These are phyloP conservation scores for Zymoseptoria pseudotritici DNA, from an alignment of 2,329 filamentous ascomycete genomes.

Conservation along the genomic window DNA sequence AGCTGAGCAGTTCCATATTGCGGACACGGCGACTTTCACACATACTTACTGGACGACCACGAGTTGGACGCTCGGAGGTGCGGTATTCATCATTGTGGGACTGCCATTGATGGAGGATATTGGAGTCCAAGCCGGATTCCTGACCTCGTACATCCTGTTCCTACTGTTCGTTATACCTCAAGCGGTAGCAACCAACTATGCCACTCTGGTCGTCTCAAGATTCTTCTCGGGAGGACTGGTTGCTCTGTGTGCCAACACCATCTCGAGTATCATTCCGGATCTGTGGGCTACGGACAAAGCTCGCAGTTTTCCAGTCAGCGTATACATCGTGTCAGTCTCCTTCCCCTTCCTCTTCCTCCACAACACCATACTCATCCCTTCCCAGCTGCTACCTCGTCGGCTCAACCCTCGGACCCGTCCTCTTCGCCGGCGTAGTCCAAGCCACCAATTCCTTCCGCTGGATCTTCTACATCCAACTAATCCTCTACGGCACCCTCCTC, in stretches of 20 bases:
- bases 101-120: slow-evolving; percentile 34
- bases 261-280: slow-evolving; percentile 33
- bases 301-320: slow-evolving; percentile 28
- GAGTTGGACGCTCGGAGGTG: slow-evolving; percentile 32
- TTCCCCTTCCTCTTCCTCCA: too few relatives aligned
- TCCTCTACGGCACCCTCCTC: slow-evolving; percentile 39
- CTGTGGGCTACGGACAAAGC: slow-evolving; percentile 29
- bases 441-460: slow-evolving; percentile 30
- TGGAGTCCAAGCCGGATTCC: slow-evolving; percentile 26
- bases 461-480: slow-evolving; percentile 36
- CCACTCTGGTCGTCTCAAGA: slow-evolving; percentile 31
- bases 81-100: slow-evolving; percentile 30
- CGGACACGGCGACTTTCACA: slow-evolving; percentile 29
- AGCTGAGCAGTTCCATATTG: slow-evolving; percentile 27
- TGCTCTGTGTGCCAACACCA: slow-evolving; percentile 30
- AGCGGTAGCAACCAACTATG: slow-evolving; percentile 33
- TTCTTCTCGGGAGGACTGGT: slow-evolving; percentile 34
- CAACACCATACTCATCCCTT: not conserved
- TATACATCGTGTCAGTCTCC: slow-evolving; percentile 26
- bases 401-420: slow-evolving; percentile 30
- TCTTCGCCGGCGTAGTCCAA: slow-evolving; percentile 30
- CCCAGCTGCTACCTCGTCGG: slow-evolving; percentile 26
- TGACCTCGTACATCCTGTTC: slow-evolving; percentile 29
- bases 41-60: slow-evolving; percentile 34
- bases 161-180: slow-evolving; percentile 34